phyloP scores from a whole-genome alignment of 106 monocot genomes.

The Posidonia australis region DNA sequence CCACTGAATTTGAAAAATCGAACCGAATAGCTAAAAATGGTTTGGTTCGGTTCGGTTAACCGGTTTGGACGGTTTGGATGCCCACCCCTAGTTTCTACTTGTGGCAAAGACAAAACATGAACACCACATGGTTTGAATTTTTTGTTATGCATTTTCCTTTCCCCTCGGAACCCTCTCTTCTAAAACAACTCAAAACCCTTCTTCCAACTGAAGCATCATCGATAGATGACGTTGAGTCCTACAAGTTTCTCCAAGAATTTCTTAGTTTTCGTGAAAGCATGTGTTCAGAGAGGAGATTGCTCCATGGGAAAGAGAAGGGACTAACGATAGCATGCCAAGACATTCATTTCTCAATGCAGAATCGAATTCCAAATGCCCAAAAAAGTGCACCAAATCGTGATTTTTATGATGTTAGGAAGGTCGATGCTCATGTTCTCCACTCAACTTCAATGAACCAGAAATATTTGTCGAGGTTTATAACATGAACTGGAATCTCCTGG shows the following conservation, averaged over 20 bases:
- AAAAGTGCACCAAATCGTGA: conserved; percentile 98
- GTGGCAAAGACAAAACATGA: too few species aligned
- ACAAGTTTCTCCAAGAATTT: conserved; percentile 68
- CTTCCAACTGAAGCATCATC: conserved; percentile 77
- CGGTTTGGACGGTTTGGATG: too few species aligned
- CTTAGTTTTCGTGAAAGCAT: conserved; percentile 66
- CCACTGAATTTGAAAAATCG: too few species aligned
- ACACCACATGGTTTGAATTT: too few species aligned
- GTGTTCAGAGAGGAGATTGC: conserved; percentile 64
- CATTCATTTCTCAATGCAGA: conserved; percentile 44
- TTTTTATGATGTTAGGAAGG: conserved; percentile 99
- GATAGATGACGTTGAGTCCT: conserved; percentile 74
- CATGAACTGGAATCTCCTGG: too few species aligned
- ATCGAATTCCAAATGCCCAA: conserved; percentile 92
- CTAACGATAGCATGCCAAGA: conserved; percentile 84
- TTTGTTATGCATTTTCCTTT: too few species aligned
- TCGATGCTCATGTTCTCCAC: conserved; percentile 99
- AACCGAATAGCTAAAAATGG: too few species aligned
- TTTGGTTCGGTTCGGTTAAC: too few species aligned
- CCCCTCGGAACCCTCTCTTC: too few species aligned
- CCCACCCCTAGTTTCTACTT: too few species aligned
- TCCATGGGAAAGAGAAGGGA: conserved; percentile 88
- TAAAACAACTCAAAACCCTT: too few species aligned
- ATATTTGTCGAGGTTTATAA: conserved; percentile 91
- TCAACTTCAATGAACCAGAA: conserved; percentile 99